Evolutionary conservation across 495 filamentous ascomycete genomes (phyloP), one percentile per base, ranked within the genome.

Genomic region (Oidiodendron maius): DNA sequence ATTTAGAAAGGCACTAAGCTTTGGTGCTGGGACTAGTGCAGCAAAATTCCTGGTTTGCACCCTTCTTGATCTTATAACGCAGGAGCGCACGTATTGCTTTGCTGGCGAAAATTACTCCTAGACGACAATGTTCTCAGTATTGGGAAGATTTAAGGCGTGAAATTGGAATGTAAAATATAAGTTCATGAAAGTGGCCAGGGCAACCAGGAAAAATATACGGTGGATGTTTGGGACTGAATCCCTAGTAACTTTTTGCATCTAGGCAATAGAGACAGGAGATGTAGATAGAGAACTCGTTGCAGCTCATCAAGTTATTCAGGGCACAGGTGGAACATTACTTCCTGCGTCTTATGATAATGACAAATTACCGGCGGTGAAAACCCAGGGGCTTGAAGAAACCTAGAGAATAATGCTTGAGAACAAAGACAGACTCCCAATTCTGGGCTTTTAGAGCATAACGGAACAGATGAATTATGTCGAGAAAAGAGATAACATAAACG

Each of bases 231-330:
- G 12, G 17, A 20, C 2, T 13, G 1, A 21, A 3, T 15, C 21
- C 16, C 2, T 9, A 6, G 11, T 22, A 22, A 22, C 20, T 4
- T 1, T 5, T n/a, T 2, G 3, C 20, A 10, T 9, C 3, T 11
- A 40, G 35, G 37, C 46, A 25, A 48, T 48, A 25, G 35, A 40
- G 46, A 48, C 35, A 6, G 26, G 36, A 13, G 24, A 42, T 24
- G 26, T 42, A 1, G 47, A 50, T 35, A 12, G n/a, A 4, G 38
- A 50, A 17, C 38, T 50, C 21, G 38, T 26, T 22, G 20, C n/a
- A 12, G 32, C 47, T 18, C 47, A 42, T 41, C 37, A 50, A 26
- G 46, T 35, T 11, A 50, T 50, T 16, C 37, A 34, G 16, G 47
- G 47, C 4, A 50, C 36, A 15, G 47, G 39, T 3, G 21, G 37